Evolutionary conservation across 768 basidiomycete species (phyloP).

Genomic region (Boletus rubescentipes): DNA sequence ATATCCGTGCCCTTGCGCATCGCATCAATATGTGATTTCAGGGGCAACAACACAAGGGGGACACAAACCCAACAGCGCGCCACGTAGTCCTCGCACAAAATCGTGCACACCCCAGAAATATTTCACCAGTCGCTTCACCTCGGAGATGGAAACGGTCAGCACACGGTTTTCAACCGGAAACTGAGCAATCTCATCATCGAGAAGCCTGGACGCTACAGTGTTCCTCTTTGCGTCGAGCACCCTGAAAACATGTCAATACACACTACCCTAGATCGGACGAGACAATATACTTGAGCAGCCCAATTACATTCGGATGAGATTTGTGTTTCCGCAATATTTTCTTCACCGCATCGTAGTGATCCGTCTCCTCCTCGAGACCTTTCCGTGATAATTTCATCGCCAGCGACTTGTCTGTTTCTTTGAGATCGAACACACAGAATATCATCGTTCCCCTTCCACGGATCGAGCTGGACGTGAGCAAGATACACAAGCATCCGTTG

Average conservation of each 20-base stretch:
- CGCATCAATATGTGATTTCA: neutral
- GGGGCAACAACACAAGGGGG: neutral
- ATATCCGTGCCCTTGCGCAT: conserved; percentile 7
- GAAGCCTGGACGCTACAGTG: neutral
- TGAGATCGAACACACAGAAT: neutral
- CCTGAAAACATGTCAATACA: neutral
- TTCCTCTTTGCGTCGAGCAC: neutral
- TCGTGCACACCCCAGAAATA: conserved; percentile 5
- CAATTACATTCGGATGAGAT: neutral
- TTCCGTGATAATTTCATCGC: conserved; percentile 12
- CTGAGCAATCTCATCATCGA: neutral
- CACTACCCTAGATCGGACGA: no score
- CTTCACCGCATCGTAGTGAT: neutral
- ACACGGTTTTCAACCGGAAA: neutral
- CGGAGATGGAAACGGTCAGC: neutral
- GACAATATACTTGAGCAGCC: neutral
- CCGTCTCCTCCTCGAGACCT: neutral
- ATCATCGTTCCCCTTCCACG: conserved; percentile 13
- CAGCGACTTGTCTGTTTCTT: neutral
- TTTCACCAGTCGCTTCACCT: neutral
- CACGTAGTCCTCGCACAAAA: conserved; percentile 8
- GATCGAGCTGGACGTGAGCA: conserved; percentile 12
- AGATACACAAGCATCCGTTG: neutral
- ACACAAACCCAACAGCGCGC: conserved; percentile 8
- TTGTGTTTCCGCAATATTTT: neutral